phyloP scores from a whole-genome alignment of 768 basidiomycete genomes.

The Suillus americanus region DNA sequence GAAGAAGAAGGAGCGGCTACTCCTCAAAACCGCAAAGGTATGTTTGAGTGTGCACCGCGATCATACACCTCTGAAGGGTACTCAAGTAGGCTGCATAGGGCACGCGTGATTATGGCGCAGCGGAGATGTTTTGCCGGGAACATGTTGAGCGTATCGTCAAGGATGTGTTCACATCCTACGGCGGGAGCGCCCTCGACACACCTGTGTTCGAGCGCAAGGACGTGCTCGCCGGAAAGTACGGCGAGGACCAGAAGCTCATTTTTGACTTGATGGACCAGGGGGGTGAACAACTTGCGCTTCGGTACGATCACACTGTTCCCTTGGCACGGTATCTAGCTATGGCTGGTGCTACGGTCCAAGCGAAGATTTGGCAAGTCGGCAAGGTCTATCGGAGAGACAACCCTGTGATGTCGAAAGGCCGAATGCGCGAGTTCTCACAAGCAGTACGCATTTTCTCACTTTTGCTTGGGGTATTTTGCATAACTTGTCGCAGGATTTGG shows the following conservation, averaged over 20 bases:
- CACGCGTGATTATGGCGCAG: constrained; percentile 91
- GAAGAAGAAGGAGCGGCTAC: constrained; percentile 67
- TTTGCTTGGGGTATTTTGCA: not conserved
- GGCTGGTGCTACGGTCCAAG: constrained; percentile 77
- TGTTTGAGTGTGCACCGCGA: constrained; percentile 19
- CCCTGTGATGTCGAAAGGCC: constrained; percentile 95
- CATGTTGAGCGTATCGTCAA: constrained; percentile 88
- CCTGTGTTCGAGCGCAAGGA: constrained; percentile 99
- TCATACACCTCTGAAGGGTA: constrained; percentile 17
- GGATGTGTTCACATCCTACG: constrained; percentile 84
- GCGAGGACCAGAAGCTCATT: constrained; percentile 96
- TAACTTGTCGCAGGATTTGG: constrained; percentile 71
- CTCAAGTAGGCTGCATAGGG: constrained; percentile 52
- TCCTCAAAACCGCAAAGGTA: constrained; percentile 95
- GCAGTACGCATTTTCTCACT: constrained; percentile 55
- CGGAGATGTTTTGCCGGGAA: constrained; percentile 89
- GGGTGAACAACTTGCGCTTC: constrained; percentile 89
- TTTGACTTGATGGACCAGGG: constrained; percentile 98
- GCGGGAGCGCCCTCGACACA: constrained; percentile 92
- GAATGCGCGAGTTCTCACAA: constrained; percentile 98
- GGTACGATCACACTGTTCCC: constrained; percentile 97
- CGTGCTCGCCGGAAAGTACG: constrained; percentile 93
- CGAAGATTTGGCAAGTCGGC: constrained; percentile 97
- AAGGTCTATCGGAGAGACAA: constrained; percentile 97
- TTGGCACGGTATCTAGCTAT: constrained; percentile 95